Evolutionary conservation across 371 early-diverging fungal genomes (phyloP).

Genomic region (Mucor lusitanicus): DNA sequence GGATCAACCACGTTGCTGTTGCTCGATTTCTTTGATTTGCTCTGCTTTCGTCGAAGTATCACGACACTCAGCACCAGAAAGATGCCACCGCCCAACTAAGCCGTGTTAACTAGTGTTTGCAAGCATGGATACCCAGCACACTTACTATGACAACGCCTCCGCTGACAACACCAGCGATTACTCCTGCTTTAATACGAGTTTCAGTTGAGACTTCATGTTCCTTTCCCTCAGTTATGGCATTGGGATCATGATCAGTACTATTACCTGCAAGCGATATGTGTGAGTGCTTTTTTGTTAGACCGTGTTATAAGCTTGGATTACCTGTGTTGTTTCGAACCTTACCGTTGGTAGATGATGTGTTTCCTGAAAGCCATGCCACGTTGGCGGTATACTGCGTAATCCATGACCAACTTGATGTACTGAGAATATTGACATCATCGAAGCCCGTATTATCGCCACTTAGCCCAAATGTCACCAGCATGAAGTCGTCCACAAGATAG

Average conservation of each 20-base stretch:
- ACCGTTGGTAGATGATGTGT: slow-evolving; percentile 3
- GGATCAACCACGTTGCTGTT: slow-evolving; percentile 10
- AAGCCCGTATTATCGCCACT: slow-evolving; percentile 22
- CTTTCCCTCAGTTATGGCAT: not conserved
- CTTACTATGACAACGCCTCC: slow-evolving; percentile 41
- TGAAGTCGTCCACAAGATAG: slow-evolving; percentile 22
- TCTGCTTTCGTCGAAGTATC: slow-evolving; percentile 19
- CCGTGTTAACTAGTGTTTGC: not conserved
- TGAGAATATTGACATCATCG: slow-evolving; percentile 27
- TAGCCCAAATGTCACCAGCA: slow-evolving; percentile 35
- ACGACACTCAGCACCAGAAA: slow-evolving; percentile 26
- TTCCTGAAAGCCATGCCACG: slow-evolving; percentile 15
- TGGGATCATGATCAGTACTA: slow-evolving; percentile 10
- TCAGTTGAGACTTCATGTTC: slow-evolving; percentile 7
- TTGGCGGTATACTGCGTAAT: slow-evolving; percentile 31
- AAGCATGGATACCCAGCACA: not conserved
- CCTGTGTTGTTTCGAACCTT: slow-evolving; percentile 13
- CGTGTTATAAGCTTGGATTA: not conserved
- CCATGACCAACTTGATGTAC: slow-evolving; percentile 35
- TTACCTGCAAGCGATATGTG: not conserved
- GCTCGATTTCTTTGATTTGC: not conserved
- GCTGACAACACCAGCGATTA: slow-evolving; percentile 42
- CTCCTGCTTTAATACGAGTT: slow-evolving; percentile 29
- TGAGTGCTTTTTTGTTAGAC: no score
- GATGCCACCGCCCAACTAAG: slow-evolving; percentile 31